Evolutionary conservation across 768 basidiomycete species (phyloP).

Genomic region (Lactarius psammicola): DNA sequence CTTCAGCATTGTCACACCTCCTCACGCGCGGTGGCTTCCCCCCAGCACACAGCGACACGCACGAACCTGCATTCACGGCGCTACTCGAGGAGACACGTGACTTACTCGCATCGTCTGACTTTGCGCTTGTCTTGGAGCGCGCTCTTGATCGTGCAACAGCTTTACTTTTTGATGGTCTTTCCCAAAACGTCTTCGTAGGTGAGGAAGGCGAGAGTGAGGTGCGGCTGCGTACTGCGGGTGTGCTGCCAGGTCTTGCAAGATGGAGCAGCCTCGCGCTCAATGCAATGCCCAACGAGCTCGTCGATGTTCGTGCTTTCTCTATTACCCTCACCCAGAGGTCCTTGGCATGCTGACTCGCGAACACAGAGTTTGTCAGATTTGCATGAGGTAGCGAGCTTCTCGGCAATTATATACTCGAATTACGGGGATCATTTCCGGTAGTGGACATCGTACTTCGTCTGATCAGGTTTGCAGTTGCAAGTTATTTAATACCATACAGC

Average conservation of each 20-base stretch:
- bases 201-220: conserved; percentile 37
- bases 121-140: conserved; percentile 65
- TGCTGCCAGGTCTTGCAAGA: conserved; percentile 75
- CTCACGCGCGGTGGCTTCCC: conserved; percentile 62
- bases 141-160: conserved; percentile 69
- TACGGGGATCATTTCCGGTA: conserved; percentile 56
- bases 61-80: conserved; percentile 52
- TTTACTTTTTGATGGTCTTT: conserved; percentile 61
- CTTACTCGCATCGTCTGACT: conserved; percentile 66
- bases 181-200: conserved; percentile 58
- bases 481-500: conserved; percentile 6
- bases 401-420: conserved; percentile 69
- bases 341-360: conserved; percentile 5
- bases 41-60: conserved; percentile 35
- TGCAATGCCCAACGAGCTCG: conserved; percentile 72
- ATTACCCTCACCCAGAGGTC: background rate
- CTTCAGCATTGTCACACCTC: conserved; percentile 66
- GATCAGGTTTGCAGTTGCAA: background rate
- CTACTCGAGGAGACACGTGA: conserved; percentile 69
- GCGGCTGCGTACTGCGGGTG: conserved; percentile 68
- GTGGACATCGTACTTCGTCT: conserved; percentile 14
- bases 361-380: conserved; percentile 57
- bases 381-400: conserved; percentile 63
- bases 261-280: conserved; percentile 73
- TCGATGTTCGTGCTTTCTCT: conserved; percentile 62